phyloP scores from a whole-genome alignment of 495 filamentous ascomycete genomes.

The Aspergillus cristatus region DNA sequence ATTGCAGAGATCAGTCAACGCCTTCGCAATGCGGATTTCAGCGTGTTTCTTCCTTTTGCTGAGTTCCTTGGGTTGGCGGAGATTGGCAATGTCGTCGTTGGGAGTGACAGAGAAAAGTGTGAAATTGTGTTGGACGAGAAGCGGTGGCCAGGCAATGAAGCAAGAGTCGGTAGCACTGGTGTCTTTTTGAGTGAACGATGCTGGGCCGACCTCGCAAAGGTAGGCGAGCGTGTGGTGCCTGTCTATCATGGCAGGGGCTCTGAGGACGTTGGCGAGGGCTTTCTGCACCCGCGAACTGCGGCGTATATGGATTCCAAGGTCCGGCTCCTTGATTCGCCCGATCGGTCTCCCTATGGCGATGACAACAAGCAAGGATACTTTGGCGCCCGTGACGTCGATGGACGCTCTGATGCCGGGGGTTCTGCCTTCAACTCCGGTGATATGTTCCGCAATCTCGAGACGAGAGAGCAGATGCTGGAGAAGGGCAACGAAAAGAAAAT shows the following conservation, averaged over 20 bases:
- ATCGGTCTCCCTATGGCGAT: slow-evolving; percentile 60
- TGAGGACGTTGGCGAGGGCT: slow-evolving; percentile 38
- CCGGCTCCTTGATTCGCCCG: slow-evolving; percentile 49
- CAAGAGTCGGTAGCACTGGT: slow-evolving; percentile 80
- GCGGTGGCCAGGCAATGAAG: slow-evolving; percentile 87
- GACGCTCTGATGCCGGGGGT: slow-evolving; percentile 79
- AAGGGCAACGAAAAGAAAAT: slow-evolving; percentile 87
- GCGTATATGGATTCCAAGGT: slow-evolving; percentile 62
- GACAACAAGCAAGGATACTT: slow-evolving; percentile 69
- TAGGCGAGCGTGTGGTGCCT: slow-evolving; percentile 55
- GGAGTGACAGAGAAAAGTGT: slow-evolving; percentile 86
- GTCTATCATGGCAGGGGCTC: slow-evolving; percentile 41
- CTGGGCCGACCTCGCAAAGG: slow-evolving; percentile 80
- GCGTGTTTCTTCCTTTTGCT: slow-evolving; percentile 87
- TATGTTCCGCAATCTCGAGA: slow-evolving; percentile 97
- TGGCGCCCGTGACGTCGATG: slow-evolving; percentile 71
- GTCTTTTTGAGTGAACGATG: slow-evolving; percentile 92
- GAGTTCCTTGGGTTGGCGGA: slow-evolving; percentile 90
- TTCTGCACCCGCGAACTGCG: slow-evolving; percentile 26
- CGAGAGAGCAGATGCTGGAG: slow-evolving; percentile 86
- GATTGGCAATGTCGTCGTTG: slow-evolving; percentile 71
- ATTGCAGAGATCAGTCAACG: slow-evolving; percentile 95
- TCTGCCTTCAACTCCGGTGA: slow-evolving; percentile 85
- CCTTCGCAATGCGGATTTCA: slow-evolving; percentile 87
- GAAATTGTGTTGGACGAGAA: slow-evolving; percentile 82